Evolutionary conservation across 2,329 filamentous ascomycete genomes (phyloP).

Genomic region (Shiraia sp.): DNA sequence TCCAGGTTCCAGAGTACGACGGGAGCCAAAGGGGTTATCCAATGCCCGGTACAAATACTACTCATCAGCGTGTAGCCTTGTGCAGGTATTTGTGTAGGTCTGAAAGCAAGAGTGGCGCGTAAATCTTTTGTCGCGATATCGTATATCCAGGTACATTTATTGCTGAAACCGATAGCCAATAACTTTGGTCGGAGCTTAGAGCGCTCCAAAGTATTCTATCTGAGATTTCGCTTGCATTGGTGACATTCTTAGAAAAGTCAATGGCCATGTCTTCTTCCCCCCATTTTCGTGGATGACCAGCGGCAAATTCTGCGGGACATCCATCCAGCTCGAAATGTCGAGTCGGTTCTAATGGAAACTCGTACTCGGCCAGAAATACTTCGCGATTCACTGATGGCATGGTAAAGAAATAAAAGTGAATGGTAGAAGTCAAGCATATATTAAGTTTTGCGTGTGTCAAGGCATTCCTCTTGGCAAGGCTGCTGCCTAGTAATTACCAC

Average conservation of each 20-base stretch:
- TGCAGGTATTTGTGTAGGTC: constrained; percentile 5
- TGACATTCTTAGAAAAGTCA: constrained; percentile 11
- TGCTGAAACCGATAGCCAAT: constrained; percentile 23
- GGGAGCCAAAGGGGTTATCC: background rate
- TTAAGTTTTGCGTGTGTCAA: too few relatives aligned
- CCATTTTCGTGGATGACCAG: constrained; percentile 23
- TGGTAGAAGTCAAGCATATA: too few relatives aligned
- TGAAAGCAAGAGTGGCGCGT: constrained; percentile 24
- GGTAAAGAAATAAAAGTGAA: background rate
- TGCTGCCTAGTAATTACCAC: too few relatives aligned
- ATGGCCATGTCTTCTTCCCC: constrained; percentile 9
- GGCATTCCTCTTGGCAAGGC: too few relatives aligned
- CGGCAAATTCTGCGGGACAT: constrained; percentile 14
- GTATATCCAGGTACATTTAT: constrained; percentile 22
- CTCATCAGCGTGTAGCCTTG: constrained; percentile 26
- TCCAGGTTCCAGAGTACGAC: constrained; percentile 36
- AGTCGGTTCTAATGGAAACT: constrained; percentile 14
- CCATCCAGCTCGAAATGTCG: constrained; percentile 18
- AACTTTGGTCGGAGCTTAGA: constrained; percentile 28
- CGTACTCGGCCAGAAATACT: constrained; percentile 16
- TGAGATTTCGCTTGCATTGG: background rate
- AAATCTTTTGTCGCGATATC: constrained; percentile 25
- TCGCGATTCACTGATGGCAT: constrained; percentile 4
- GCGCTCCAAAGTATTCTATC: constrained; percentile 13
- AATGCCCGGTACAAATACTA: constrained; percentile 5